A percentile compares a stretch with the other conserved stretches of the same genome.
These are phyloP conservation scores for Solanum chmielewskii DNA, from an alignment of 257 asterid species.

Conservation along the genomic window DNA sequence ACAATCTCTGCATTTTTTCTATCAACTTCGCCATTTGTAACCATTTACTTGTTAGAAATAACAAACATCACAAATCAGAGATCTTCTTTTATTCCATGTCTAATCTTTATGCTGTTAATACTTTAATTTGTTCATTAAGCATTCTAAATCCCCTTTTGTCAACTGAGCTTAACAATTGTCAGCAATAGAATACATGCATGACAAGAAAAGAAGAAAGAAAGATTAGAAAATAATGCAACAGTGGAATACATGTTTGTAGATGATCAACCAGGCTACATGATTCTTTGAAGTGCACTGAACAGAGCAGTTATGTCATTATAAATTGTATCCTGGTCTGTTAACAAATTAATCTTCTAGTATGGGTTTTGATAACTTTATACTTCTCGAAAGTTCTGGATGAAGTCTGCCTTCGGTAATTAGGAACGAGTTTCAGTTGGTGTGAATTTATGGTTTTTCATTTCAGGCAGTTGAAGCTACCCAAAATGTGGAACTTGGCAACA, in stretches of 20 bases:
- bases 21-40: neutral
- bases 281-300: neutral
- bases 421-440: neutral
- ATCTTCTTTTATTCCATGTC: neutral
- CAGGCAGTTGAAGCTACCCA: conserved; percentile 91
- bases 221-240: neutral
- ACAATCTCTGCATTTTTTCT: neutral
- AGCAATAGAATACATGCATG: neutral
- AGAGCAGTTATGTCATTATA: neutral
- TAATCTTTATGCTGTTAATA: neutral
- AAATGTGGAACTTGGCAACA: conserved; percentile 84
- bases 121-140: neutral
- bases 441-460: neutral
- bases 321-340: neutral
- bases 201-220: neutral
- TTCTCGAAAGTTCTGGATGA: neutral
- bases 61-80: neutral
- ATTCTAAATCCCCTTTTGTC: neutral
- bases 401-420: neutral
- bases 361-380: neutral
- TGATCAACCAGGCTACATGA: neutral
- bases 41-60: neutral
- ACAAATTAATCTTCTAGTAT: neutral
- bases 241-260: neutral
- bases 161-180: neutral